Evolutionary conservation across 2,329 filamentous ascomycete species (phyloP), one percentile per base, ranked within the genome.

Genomic region (Microthyrium microscopicum): DNA sequence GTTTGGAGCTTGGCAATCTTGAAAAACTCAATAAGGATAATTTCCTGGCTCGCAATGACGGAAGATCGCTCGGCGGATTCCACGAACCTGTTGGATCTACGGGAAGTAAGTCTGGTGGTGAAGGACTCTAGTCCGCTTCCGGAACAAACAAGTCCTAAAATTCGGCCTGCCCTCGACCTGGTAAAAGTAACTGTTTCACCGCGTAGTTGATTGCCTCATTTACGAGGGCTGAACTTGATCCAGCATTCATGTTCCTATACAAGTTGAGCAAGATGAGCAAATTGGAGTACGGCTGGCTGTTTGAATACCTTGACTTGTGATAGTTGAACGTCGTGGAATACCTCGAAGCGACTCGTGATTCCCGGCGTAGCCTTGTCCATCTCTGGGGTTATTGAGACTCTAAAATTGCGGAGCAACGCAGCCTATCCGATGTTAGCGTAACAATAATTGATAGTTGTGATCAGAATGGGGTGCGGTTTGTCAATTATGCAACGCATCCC

Each of bases 311-410:
- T 39, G 26, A 45, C 45, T 20, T 43, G 32, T 31, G 36, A 28
- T 24, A 44, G 40, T 5, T 29, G 44, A 6, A 53, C 52, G 38
- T 60, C 55, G 22, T 46, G 47, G 32, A 60, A 57, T 0, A 60
- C 43, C 34, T 60, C 56, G 35, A 58, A 58, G 9, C 55, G 49
- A 36, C 51, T 56, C 1, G 54, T 60, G 20, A 60, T 54, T 1
- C 51, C 54, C 1, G 58, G 58, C 4, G 51, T 51, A 0, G 46
- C 41, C 15, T 44, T 40, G 16, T 53, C 47, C n/a, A 46, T 47
- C 5, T 48, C 44, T n/a, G n/a, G n/a, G n/a, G n/a, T n/a, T n/a
- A n/a, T n/a, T n/a, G n/a, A n/a, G n/a, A n/a, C n/a, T n/a, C n/a
- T n/a, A n/a, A n/a, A n/a, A n/a, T n/a, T n/a, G n/a, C n/a, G n/a